phyloP scores from a whole-genome alignment of 352 stramenopile genomes.

The Aphanomyces euteiches region DNA sequence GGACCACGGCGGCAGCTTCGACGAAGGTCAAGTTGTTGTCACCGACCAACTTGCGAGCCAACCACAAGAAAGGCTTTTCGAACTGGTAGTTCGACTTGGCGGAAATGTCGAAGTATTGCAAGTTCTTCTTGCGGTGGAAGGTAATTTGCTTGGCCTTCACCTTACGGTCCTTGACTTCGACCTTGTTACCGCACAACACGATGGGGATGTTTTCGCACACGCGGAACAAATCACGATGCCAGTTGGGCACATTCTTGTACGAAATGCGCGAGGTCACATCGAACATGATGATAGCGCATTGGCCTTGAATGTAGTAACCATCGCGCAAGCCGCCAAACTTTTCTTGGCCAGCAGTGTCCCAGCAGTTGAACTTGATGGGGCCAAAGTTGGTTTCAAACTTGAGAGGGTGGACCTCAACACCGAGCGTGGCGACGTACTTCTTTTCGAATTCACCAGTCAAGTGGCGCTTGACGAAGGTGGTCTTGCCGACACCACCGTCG shows the following conservation, averaged over 20 bases:
- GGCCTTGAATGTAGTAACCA: slow-evolving; percentile 98
- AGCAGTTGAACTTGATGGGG: slow-evolving; percentile 99
- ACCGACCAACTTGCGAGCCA: slow-evolving; percentile 97
- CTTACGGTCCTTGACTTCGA: slow-evolving; percentile 99
- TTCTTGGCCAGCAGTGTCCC: slow-evolving; percentile 99
- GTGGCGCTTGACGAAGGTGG: slow-evolving; percentile 99
- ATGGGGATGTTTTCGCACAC: slow-evolving; percentile 99
- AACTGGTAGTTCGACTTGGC: slow-evolving; percentile 99
- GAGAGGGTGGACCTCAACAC: slow-evolving; percentile 99
- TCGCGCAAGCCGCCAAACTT: slow-evolving; percentile 96
- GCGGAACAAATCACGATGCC: slow-evolving; percentile 98
- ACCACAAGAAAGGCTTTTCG: slow-evolving; percentile 99
- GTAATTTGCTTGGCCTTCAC: slow-evolving; percentile 99
- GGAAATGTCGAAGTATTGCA: slow-evolving; percentile 99
- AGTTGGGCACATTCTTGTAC: slow-evolving; percentile 99
- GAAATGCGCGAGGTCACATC: slow-evolving; percentile 99
- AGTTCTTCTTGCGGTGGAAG: slow-evolving; percentile 99
- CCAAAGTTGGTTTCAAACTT: slow-evolving; percentile 99
- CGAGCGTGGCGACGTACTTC: slow-evolving; percentile 99
- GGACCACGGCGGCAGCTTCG: slow-evolving; percentile 94
- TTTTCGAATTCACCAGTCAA: slow-evolving; percentile 99
- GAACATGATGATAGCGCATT: slow-evolving; percentile 99
- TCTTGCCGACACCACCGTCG: slow-evolving; percentile 99
- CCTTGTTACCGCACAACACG: slow-evolving; percentile 99
- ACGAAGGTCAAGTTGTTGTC: slow-evolving; percentile 99